These are phyloP conservation scores for Ramaria rubella DNA, from an alignment of 768 basidiomycete genomes.

Conservation along the genomic window DNA sequence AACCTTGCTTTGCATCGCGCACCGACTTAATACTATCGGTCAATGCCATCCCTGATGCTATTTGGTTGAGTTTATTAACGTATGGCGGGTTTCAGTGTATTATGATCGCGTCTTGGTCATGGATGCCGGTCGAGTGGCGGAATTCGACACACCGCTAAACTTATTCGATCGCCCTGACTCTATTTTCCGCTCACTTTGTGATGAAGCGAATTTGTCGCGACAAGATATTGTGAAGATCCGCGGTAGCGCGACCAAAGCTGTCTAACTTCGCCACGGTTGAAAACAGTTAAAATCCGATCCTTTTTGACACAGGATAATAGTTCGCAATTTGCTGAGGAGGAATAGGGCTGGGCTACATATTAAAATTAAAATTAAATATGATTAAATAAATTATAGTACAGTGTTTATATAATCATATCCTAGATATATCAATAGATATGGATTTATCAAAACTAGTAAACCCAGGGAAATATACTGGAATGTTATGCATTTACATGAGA, in stretches of 20 bases:
- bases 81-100: slow-evolving; percentile 39
- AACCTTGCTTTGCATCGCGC: slow-evolving; percentile 52
- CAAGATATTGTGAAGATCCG: slow-evolving; percentile 51
- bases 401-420: too few relatives aligned
- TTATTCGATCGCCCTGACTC: slow-evolving; percentile 56
- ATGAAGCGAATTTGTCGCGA: slow-evolving; percentile 52
- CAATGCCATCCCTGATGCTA: slow-evolving; percentile 9
- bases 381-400: too few relatives aligned
- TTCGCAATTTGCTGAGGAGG: too few relatives aligned
- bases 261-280: too few relatives aligned
- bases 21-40: slow-evolving; percentile 52
- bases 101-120: slow-evolving; percentile 70
- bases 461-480: too few relatives aligned
- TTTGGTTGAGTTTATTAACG: slow-evolving; percentile 12
- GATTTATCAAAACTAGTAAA: too few relatives aligned
- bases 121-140: slow-evolving; percentile 59
- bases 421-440: too few relatives aligned
- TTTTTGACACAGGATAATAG: too few relatives aligned
- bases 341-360: too few relatives aligned
- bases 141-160: slow-evolving; percentile 67
- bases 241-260: not conserved
- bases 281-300: too few relatives aligned
- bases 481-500: too few relatives aligned
- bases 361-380: too few relatives aligned
- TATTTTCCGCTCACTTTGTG: slow-evolving; percentile 64